Base-by-base conservation (phyloP, 768 basidiomycete genomes). In the Boletus pseudopeckii region DNA sequence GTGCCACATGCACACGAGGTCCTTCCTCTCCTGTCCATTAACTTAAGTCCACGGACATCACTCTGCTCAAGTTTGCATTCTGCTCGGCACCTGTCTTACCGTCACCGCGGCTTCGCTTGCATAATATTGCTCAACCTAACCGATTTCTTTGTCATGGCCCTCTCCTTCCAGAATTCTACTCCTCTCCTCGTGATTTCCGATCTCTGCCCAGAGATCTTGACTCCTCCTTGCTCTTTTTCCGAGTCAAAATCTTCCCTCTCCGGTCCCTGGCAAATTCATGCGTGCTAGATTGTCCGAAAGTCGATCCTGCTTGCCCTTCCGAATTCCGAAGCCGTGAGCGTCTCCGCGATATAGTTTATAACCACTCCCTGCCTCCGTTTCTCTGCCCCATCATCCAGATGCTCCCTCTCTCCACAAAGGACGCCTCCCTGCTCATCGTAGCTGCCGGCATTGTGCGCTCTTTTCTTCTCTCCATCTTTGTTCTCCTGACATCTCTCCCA, bases 21-120 rank as follows among this genome's bases (percentile, higher is more conserved):
- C 56, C 60, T 69, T 71, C 70, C 69, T 61, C 59, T 68, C 66
- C 62, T 62, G 64, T 68, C 59, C 51, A 69, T 69, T 69, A 70
- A 71, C 71, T 70, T 71, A 71, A 71, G 60, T 71, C 69, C 69
- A 72, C 69, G 69, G 69, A 72, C 69, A 71, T 70, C 64, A 60
- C 62, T 54, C 63, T 60, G 61, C 54, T 65, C 53, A 52, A 57
- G 62, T 58, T 43, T 66, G 54, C 58, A 62, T 53, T 53, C 46
- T 70, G 64, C 61, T 70, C 69, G 70, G 70, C 70, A 70, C 59
- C 57, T 57, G 64, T 57, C 50, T 37, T 71, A 56, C 69, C 71
- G 71, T 70, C 65, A 72, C 69, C 69, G 71, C 63, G 71, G 71
- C 60, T 60, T 72, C 67, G 65, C 66, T 70, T 64, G 65, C 63